phyloP scores from a whole-genome alignment of 140 eudicot species.

The Anethum foeniculum region DNA sequence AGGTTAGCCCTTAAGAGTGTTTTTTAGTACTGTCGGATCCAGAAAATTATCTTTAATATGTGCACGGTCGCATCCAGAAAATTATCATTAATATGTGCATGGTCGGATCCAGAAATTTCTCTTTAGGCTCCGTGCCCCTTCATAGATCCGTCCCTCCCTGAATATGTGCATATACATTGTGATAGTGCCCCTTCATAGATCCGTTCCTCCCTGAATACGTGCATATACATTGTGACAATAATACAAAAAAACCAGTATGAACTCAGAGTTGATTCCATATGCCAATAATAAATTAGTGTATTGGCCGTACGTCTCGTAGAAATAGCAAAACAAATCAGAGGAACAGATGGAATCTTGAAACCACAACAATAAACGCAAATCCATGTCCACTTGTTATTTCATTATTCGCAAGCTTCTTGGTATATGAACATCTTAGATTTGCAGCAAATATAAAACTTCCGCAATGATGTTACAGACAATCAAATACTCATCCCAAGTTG shows the following conservation, averaged over 20 bases:
- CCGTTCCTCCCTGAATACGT: too few species aligned
- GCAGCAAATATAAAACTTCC: neutral
- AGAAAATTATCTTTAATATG: neutral
- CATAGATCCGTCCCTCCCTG: too few species aligned
- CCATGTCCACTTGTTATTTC: neutral
- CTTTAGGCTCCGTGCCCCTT: too few species aligned
- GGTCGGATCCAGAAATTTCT: too few species aligned
- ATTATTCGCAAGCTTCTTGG: neutral
- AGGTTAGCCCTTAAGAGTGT: too few species aligned
- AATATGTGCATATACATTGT: neutral
- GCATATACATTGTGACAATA: neutral
- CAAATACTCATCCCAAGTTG: neutral
- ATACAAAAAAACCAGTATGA: neutral
- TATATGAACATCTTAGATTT: neutral
- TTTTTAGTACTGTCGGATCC: neutral
- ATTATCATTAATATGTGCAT: neutral
- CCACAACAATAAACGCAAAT: neutral
- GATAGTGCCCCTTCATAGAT: too few species aligned
- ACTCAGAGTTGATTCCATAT: neutral
- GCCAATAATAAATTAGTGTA: neutral
- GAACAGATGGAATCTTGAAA: slow-evolving; percentile 2
- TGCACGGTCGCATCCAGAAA: neutral
- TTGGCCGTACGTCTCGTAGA: neutral
- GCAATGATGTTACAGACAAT: neutral
- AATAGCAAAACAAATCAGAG: neutral